A percentile compares a stretch with the other conserved stretches of the same genome.
These are phyloP conservation scores for Ochetophila trinervis DNA, from an alignment of 306 rosid genomes.

Conservation along the genomic window DNA sequence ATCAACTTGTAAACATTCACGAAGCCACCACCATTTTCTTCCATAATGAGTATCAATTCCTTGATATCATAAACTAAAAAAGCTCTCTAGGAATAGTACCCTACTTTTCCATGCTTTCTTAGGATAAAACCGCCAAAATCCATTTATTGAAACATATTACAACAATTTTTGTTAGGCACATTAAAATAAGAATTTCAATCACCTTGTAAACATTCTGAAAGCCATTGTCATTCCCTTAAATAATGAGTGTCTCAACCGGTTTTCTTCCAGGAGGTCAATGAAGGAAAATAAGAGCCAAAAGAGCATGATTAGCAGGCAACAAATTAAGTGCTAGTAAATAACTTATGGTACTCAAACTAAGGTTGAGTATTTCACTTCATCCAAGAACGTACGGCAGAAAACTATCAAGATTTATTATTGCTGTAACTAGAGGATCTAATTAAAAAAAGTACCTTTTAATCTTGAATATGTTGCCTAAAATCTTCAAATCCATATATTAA, in stretches of 20 bases:
- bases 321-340: not conserved
- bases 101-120: no score
- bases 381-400: no score
- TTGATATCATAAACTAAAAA: no score
- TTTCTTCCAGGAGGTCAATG: slow-evolving; percentile 76
- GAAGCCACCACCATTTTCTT: slow-evolving; percentile 70
- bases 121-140: not conserved
- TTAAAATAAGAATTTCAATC: slow-evolving; percentile 16
- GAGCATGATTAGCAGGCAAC: slow-evolving; percentile 3
- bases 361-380: not conserved
- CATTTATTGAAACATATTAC: not conserved
- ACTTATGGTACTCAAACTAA: not conserved
- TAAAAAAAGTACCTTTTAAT: no score
- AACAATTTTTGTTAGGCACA: not conserved
- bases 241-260: slow-evolving; percentile 67
- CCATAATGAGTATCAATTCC: slow-evolving; percentile 28
- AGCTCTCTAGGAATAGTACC: no score
- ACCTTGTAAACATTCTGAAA: slow-evolving; percentile 81
- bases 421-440: no score
- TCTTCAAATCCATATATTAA: no score
- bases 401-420: no score
- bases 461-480: no score
- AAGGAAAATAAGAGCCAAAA: slow-evolving; percentile 20
- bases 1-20: slow-evolving; percentile 77
- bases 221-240: slow-evolving; percentile 75